phyloP scores from a whole-genome alignment of 2,329 filamentous ascomycete genomes.

The Colletotrichum tropicicola region DNA sequence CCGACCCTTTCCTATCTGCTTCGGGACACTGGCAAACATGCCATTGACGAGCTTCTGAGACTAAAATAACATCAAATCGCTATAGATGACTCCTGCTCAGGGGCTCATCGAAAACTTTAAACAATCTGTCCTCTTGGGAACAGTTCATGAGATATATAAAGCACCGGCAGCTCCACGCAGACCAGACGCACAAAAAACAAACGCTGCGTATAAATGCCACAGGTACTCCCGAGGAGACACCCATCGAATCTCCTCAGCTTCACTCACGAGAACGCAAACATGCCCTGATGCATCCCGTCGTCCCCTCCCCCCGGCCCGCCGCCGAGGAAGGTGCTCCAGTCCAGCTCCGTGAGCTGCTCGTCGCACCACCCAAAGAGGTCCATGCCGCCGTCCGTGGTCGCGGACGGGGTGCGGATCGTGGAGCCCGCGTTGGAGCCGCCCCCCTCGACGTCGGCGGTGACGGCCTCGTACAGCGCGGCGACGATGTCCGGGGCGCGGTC shows the following conservation, averaged over 20 bases:
- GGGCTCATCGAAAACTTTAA: no score
- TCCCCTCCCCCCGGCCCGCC: background rate
- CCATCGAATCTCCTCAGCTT: background rate
- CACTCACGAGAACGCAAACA: background rate
- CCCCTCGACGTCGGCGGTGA: constrained; percentile 33
- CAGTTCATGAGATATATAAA: no score
- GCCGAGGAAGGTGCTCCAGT: constrained; percentile 36
- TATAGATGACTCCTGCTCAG: no score
- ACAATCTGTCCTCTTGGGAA: no score
- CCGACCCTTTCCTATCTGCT: no score
- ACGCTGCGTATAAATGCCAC: no score
- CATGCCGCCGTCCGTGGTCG: constrained; percentile 34
- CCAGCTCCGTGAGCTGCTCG: constrained; percentile 37
- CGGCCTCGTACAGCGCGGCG: constrained; percentile 37
- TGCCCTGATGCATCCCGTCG: background rate
- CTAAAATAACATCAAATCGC: no score
- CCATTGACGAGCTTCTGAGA: no score
- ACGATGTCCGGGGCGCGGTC: constrained; percentile 38
- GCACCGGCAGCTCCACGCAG: no score
- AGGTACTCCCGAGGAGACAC: no score
- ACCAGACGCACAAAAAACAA: no score
- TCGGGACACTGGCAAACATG: no score
- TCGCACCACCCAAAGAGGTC: constrained; percentile 39
- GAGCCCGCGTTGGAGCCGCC: constrained; percentile 11
- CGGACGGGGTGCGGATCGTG: constrained; percentile 34